Base-by-base conservation (phyloP, 2,329 filamentous ascomycete genomes). In the Endoconidiophora laricicola region DNA sequence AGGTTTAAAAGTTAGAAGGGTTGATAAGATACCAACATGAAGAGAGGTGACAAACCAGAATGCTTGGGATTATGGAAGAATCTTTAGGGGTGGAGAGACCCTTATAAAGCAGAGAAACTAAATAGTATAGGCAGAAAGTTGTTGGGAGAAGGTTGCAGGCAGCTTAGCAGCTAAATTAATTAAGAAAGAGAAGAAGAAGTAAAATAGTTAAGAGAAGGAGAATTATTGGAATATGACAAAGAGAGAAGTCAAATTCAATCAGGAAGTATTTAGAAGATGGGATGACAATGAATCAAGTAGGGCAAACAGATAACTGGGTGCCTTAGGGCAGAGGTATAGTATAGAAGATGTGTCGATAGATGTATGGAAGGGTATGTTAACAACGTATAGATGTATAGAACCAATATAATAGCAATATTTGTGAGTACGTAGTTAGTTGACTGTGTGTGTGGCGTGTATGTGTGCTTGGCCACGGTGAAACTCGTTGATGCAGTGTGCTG, bases 181-280 rank as follows among this genome's bases (percentile, higher is more conserved):
- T 18, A 49, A 24, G 29, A 40, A 48, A 29, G 29, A 52, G 38
- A 42, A 44, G 41, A 44, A 48, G 23, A 38, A 52, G 33, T 29
- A 24, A 40, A 43, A 40, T 48, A 33, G 41, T 42, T 24, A 44
- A n/a, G 6, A 18, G 23, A 39, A 16, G 38, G 20, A 16, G n/a
- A 40, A 16, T 40, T 33, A 3, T 33, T 33, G 12, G 16, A 12
- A 12, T 33, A 33, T 33, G 29, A 33, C 7, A 3, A 33, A 33
- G 9, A 33, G 29, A 3, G 12, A 33, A 12, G 12, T 6, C 7
- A 33, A 33, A 3, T 33, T 6, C 12, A 33, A 33, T 33, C 12
- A 33, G 29, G 29, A 33, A 9, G 29, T 33, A 33, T 7, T 12
- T 7, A 33, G 12, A 33, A 33, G 46, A 37, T 36, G 24, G 23